A percentile compares a stretch with the other conserved stretches of the same genome.
Conservation (phyloP, 139 green algal species). For the Gonium pectorale region DNA sequence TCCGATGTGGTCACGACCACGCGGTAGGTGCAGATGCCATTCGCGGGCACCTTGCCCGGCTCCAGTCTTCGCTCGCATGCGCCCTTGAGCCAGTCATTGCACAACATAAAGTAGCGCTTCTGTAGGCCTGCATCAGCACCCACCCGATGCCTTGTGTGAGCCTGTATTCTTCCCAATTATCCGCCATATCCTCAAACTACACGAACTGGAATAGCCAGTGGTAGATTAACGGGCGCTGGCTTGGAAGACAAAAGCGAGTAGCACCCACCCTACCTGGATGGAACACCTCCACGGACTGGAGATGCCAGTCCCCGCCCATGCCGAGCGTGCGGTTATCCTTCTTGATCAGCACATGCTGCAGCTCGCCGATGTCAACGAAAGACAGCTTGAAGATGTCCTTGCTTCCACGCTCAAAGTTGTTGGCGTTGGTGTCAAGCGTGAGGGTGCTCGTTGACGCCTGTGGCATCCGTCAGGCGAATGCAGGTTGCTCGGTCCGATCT, state of each 20-base stretch:
- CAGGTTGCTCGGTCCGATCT: too few species aligned
- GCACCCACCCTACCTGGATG: conserved; percentile 55
- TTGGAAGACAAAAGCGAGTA: too few species aligned
- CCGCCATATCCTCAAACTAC: too few species aligned
- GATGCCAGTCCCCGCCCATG: conserved; percentile 64
- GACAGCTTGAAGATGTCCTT: conserved; percentile 63
- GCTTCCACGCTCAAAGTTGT: conserved; percentile 67
- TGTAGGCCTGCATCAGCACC: conserved; percentile 52
- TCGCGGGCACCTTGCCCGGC: conserved; percentile 47
- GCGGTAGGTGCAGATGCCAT: conserved; percentile 61
- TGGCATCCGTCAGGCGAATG: too few species aligned
- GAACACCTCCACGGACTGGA: conserved; percentile 62
- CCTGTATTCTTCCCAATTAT: too few species aligned
- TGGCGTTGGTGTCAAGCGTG: conserved; percentile 61
- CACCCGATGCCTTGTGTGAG: too few species aligned
- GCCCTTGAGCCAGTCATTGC: conserved; percentile 70
- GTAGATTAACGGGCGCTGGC: too few species aligned
- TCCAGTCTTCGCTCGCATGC: conserved; percentile 57
- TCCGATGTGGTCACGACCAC: conserved; percentile 62
- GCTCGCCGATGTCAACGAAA: conserved; percentile 59
- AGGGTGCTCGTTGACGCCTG: conserved; percentile 40
- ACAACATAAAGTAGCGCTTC: conserved; percentile 66
- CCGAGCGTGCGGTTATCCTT: conserved; percentile 56
- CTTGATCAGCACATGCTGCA: conserved; percentile 55
- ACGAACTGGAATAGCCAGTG: too few species aligned